phyloP scores from a whole-genome alignment of 2,329 filamentous ascomycete species.

The Penicillium janthinellum region DNA sequence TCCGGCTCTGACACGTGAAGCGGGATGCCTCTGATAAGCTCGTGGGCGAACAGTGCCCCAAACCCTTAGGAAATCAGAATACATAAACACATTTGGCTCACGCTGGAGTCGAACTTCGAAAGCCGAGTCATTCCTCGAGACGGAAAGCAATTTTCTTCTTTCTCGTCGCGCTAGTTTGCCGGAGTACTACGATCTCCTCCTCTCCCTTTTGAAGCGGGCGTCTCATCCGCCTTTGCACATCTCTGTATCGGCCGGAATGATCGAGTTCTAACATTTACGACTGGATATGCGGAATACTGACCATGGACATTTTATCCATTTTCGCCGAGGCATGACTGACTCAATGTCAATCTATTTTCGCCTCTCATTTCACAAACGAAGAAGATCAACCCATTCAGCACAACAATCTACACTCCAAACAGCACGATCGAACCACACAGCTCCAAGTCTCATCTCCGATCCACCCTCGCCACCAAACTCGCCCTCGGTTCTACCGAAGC shows the following conservation, averaged over 20 bases:
- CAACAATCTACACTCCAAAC: neutral
- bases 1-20: slow-evolving; percentile 20
- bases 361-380: neutral
- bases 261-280: neutral
- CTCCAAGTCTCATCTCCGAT: neutral
- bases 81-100: slow-evolving; percentile 15
- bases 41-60: slow-evolving; percentile 1
- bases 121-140: neutral
- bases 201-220: neutral
- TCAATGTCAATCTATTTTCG: neutral
- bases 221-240: neutral
- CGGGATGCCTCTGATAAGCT: slow-evolving; percentile 15
- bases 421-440: neutral
- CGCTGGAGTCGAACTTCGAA: neutral
- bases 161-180: neutral
- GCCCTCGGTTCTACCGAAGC: neutral
- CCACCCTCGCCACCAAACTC: neutral
- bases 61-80: slow-evolving; percentile 20
- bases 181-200: neutral
- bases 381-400: neutral
- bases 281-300: slow-evolving; percentile 1
- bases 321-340: slow-evolving; percentile 11
- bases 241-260: neutral
- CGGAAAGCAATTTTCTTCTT: neutral
- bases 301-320: slow-evolving; percentile 14